Evolutionary conservation across 1,284 basidiomycete genomes (phyloP).

Genomic region (Cutaneotrichosporon sp.): DNA sequence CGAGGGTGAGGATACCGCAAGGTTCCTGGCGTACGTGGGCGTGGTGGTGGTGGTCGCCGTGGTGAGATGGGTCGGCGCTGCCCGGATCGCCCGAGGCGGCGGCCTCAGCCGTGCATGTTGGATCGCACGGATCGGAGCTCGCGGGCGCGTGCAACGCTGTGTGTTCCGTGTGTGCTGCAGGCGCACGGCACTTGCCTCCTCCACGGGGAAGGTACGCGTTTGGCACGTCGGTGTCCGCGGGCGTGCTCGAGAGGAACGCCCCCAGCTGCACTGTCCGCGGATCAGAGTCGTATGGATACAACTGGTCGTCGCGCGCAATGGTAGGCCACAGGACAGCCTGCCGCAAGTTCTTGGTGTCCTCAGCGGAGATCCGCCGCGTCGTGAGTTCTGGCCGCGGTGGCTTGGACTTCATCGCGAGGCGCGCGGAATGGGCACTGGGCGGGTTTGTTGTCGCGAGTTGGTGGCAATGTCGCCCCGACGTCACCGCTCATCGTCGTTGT

Average conservation of each 20-base stretch:
- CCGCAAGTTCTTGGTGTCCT: slow-evolving; percentile 14
- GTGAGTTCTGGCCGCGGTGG: background rate
- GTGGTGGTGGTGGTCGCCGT: background rate
- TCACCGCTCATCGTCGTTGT: no score
- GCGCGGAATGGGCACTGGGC: background rate
- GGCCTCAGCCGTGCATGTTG: background rate
- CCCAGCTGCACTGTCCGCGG: slow-evolving; percentile 23
- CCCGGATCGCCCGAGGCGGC: background rate
- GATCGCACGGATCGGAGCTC: background rate
- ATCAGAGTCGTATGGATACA: slow-evolving; percentile 18
- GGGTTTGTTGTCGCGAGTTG: background rate
- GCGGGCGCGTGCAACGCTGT: background rate
- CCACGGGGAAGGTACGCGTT: background rate
- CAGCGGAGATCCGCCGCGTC: slow-evolving; percentile 15
- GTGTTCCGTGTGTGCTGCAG: no score
- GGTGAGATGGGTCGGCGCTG: no score
- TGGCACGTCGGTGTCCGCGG: background rate
- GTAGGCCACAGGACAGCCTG: slow-evolving; percentile 29
- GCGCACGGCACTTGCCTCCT: background rate
- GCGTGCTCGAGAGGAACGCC: slow-evolving; percentile 11
- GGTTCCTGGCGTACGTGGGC: background rate
- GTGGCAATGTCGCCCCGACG: no score
- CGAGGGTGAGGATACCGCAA: slow-evolving; percentile 23
- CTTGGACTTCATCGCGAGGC: background rate
- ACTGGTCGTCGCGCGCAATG: slow-evolving; percentile 16